Conservation (phyloP, 2,329 filamentous ascomycete genomes). For the Fusarium sp. region DNA sequence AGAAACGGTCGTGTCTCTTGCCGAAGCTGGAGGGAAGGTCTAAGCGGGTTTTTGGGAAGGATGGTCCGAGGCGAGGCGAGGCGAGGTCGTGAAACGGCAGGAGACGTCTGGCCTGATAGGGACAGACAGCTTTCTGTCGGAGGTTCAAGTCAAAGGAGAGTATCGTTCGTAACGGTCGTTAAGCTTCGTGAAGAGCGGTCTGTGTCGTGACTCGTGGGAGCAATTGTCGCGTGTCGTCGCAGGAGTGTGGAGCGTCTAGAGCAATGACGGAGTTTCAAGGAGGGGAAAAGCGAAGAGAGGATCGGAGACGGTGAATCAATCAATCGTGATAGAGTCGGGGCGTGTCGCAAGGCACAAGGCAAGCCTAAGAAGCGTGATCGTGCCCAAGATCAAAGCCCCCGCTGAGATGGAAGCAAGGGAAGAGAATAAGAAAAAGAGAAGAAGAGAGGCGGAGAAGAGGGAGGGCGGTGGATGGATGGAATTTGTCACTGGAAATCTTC, state of each 20-base stretch:
- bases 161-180: constrained; percentile 46
- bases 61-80: constrained; percentile 1
- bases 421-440: constrained; percentile 17
- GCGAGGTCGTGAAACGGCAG: constrained; percentile 6
- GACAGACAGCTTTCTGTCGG: constrained; percentile 7
- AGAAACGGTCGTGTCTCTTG: constrained; percentile 3
- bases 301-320: constrained; percentile 6
- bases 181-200: constrained; percentile 42
- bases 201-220: constrained; percentile 36
- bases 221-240: constrained; percentile 39
- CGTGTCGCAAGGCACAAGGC: constrained; percentile 27
- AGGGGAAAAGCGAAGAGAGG: constrained; percentile 9
- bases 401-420: constrained; percentile 24
- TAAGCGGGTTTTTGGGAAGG: constrained; percentile 12
- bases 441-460: constrained; percentile 24
- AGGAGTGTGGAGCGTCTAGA: constrained; percentile 38
- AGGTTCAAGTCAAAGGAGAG: constrained; percentile 20
- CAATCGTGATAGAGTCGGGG: constrained; percentile 20
- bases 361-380: constrained; percentile 23
- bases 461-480: constrained; percentile 16
- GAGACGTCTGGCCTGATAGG: constrained; percentile 3
- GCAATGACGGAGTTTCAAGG: constrained; percentile 18
- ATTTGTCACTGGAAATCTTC: constrained; percentile 31
- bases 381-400: constrained; percentile 32
- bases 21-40: background rate